Evolutionary conservation across 306 rosid species (phyloP), one percentile per base, ranked within the genome.

Genomic region (Notholithocarpus densiflorus): DNA sequence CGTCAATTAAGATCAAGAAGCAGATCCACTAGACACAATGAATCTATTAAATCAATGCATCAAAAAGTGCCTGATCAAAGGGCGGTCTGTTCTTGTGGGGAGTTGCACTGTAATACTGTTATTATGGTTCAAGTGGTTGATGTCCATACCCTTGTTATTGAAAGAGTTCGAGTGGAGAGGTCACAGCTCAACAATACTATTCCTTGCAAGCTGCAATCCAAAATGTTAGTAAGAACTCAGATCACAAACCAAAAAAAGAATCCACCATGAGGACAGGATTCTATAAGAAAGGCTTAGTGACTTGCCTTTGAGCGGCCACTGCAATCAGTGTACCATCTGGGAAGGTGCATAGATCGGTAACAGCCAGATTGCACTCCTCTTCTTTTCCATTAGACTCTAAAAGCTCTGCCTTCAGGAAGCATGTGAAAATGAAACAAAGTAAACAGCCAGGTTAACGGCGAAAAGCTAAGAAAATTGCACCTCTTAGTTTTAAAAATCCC

Each of bases 241-340:
- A 77, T 6, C 71, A 60, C 4, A 66, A 80, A 73, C 70, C 43
- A 78, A 77, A 56, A 71, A 26, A 73, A 75, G 53, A 65, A 59
- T 55, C 31, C 81, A 77, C 48, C 18, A 8, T 2, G 34, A 37
- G 31, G 56, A 82, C 71, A 77, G 55, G 66, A 65, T 57, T 59
- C 37, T 57, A 31, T 59, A 61, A 66, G 65, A 56, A 55, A 26
- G 45, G 65, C 70, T 21, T 11, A 71, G 80, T 71, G 82, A 82
- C 86, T 87, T 90, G 76, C 98, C 97, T 89, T 82, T 95, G 99
- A 72, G 93, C 80, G 60, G 98, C 93, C 78, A 89, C 97, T 0
- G 97, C 97, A 89, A 95, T 90, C 77, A 86, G 89, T 73, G 81
- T 72, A 74, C 96, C 90, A 82, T 86, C 94, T 11, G 73, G 57